Percentiles rank a stretch among this genome's conserved stretches.
Conservation (phyloP, 306 rosid species). For the Lupinus albus region DNA sequence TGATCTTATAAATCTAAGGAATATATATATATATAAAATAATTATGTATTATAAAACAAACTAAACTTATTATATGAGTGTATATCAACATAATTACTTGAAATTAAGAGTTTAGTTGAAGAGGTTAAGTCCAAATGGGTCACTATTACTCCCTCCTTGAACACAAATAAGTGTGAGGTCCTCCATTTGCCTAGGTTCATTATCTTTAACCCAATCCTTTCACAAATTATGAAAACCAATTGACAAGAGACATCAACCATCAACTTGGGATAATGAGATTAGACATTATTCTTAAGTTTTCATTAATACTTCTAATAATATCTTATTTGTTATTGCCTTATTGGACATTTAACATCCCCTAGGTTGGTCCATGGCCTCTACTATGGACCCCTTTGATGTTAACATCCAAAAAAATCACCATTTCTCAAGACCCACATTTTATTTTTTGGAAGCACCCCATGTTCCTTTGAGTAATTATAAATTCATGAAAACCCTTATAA, state of each 20-base stretch:
- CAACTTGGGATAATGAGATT: constrained; percentile 49
- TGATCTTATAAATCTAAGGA: too few species aligned
- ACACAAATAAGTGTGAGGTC: constrained; percentile 22
- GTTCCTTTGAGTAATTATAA: constrained; percentile 32
- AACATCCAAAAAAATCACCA: constrained; percentile 39
- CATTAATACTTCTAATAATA: constrained; percentile 34
- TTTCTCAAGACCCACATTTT: constrained; percentile 39
- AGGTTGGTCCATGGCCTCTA: constrained; percentile 2
- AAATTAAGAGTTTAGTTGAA: constrained; percentile 22
- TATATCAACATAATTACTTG: constrained; percentile 1
- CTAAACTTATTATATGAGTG: too few species aligned
- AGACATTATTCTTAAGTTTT: constrained; percentile 47
- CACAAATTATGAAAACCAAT: constrained; percentile 48
- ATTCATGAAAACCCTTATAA: constrained; percentile 26
- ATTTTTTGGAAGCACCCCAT: constrained; percentile 49
- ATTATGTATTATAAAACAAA: too few species aligned
- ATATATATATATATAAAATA: too few species aligned
- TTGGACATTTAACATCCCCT: constrained; percentile 40
- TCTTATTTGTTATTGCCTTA: constrained; percentile 30
- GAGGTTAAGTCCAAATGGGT: constrained; percentile 36
- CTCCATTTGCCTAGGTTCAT: constrained; percentile 29
- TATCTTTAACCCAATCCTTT: constrained; percentile 39
- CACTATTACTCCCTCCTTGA: constrained; percentile 47
- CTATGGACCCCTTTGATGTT: constrained; percentile 32
- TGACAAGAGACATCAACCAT: constrained; percentile 54